Conservation (phyloP, 441 rosid species). For the Pelargonium citronellum region DNA sequence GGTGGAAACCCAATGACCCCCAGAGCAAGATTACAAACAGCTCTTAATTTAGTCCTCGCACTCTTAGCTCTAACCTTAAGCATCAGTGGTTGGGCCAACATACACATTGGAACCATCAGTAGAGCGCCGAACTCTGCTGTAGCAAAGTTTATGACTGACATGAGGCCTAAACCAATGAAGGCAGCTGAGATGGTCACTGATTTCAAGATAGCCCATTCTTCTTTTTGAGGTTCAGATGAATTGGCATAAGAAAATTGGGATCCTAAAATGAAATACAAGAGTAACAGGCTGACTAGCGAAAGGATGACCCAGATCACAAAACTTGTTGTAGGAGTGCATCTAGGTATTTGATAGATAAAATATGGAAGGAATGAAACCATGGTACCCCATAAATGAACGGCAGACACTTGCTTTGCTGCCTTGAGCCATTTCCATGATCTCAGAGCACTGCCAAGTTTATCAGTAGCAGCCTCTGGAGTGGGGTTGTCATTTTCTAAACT, state of each 20-base stretch:
- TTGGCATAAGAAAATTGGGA: constrained; percentile 31
- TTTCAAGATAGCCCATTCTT: constrained; percentile 60
- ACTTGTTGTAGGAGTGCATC: constrained; percentile 44
- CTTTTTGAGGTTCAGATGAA: constrained; percentile 28
- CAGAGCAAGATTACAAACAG: constrained; percentile 42
- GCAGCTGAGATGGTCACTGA: constrained; percentile 67
- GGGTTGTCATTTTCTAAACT: no score
- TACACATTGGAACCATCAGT: constrained; percentile 62
- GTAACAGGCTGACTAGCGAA: constrained; percentile 43
- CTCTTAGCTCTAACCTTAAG: constrained; percentile 40
- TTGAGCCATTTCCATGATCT: constrained; percentile 70
- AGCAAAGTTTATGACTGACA: constrained; percentile 93
- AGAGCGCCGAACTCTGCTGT: constrained; percentile 84
- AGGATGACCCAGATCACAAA: constrained; percentile 49
- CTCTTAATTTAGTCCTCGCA: constrained; percentile 33
- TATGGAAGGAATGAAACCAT: constrained; percentile 59
- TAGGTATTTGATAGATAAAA: constrained; percentile 50
- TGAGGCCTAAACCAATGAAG: constrained; percentile 72
- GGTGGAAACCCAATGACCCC: constrained; percentile 59
- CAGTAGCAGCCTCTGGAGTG: no score
- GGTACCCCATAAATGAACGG: constrained; percentile 62
- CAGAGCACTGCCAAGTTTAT: constrained; percentile 21
- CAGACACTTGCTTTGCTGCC: constrained; percentile 59
- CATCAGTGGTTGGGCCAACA: constrained; percentile 64
- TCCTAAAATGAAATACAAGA: constrained; percentile 38